A percentile compares a stretch with the other conserved stretches of the same genome.
These are phyloP conservation scores for Paracamarosporium sp. DNA, from an alignment of 2,329 filamentous ascomycete genomes.

Conservation along the genomic window DNA sequence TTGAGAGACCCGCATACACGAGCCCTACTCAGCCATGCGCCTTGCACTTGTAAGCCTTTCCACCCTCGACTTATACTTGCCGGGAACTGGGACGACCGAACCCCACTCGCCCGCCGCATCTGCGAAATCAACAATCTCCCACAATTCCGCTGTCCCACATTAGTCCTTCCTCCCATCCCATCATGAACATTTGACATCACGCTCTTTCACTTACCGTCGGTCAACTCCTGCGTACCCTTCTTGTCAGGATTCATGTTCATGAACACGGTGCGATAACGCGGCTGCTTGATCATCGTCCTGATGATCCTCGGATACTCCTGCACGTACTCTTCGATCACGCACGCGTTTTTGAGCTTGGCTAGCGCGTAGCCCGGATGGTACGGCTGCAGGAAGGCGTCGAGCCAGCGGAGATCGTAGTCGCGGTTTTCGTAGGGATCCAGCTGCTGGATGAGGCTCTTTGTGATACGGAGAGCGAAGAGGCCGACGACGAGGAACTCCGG, in stretches of 20 bases:
- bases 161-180: not conserved
- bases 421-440: conserved; percentile 23
- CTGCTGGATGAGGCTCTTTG: conserved; percentile 19
- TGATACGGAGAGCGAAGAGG: conserved; percentile 32
- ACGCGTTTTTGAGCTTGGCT: conserved; percentile 22
- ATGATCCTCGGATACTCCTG: conserved; percentile 23
- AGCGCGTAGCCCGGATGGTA: conserved; percentile 21
- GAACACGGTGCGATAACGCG: conserved; percentile 23
- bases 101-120: conserved; percentile 38
- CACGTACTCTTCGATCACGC: conserved; percentile 20
- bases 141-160: conserved; percentile 8
- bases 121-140: conserved; percentile 29
- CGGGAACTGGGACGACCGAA: conserved; percentile 28
- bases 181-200: not conserved
- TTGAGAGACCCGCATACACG: not conserved
- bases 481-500: conserved; percentile 29
- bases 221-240: conserved; percentile 10
- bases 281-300: conserved; percentile 29
- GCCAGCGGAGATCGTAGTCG: conserved; percentile 24
- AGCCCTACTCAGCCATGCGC: conserved; percentile 18
- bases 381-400: conserved; percentile 22
- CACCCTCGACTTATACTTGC: conserved; percentile 23
- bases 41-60: conserved; percentile 24
- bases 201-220: conserved; percentile 20
- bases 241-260: conserved; percentile 31